Conservation (phyloP, 352 stramenopile genomes). For the Achlya hypogyna region DNA sequence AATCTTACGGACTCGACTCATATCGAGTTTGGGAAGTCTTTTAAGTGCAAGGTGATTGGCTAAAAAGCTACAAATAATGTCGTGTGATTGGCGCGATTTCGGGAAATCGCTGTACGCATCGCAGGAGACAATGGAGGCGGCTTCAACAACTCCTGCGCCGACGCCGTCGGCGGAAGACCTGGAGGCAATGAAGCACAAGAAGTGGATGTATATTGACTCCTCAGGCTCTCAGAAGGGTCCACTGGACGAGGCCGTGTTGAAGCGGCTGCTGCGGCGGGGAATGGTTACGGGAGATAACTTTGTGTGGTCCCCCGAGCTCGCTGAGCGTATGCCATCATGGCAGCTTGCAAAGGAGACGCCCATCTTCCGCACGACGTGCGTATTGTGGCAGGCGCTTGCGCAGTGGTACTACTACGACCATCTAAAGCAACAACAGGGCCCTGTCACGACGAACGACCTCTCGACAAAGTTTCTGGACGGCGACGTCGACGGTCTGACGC, state of each 20-base stretch:
- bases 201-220: slow-evolving; percentile 71
- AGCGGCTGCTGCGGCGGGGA: slow-evolving; percentile 55
- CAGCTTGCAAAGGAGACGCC: slow-evolving; percentile 17
- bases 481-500: slow-evolving; percentile 58
- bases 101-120: no score
- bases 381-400: slow-evolving; percentile 39
- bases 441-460: slow-evolving; percentile 45
- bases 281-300: slow-evolving; percentile 51
- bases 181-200: slow-evolving; percentile 14
- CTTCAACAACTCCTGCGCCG: no score
- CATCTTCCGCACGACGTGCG: slow-evolving; percentile 34
- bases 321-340: slow-evolving; percentile 31
- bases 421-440: slow-evolving; percentile 27
- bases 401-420: slow-evolving; percentile 56
- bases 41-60: no score
- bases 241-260: slow-evolving; percentile 42
- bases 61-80: no score
- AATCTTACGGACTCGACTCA: no score
- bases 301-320: slow-evolving; percentile 57
- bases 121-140: no score
- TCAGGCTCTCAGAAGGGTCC: slow-evolving; percentile 57
- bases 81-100: no score
- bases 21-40: no score
- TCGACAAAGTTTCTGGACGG: slow-evolving; percentile 51
- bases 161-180: neutral